Base-by-base conservation (phyloP, 495 filamentous ascomycete species). In the Penicillium argentinense region DNA sequence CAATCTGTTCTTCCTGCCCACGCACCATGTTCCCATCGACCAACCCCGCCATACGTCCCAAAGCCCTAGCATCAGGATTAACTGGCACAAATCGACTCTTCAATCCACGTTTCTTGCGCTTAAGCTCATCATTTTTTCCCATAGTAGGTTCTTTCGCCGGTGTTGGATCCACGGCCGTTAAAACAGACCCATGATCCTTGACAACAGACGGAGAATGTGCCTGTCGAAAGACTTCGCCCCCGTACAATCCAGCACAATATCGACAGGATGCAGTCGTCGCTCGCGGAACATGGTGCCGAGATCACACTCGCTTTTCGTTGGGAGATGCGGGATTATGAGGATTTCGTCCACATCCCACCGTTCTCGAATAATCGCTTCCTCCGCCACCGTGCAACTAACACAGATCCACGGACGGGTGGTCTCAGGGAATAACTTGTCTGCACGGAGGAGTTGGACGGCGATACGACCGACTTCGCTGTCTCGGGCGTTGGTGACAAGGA, bases 191-290 rank as follows among this genome's bases (percentile, higher is more conserved):
- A n/a, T 53, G 39, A 18, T 69, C 57, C 30, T 61, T 67, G 3
- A 72, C 59, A 5, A 73, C 63, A 29, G 44, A 40, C 0, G 57
- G 49, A 1, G 57, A 64, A 56, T 73, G 68, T 9, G 60, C 57
- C 22, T 66, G 56, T 7, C 49, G 54, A 51, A 69, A 67, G 25
- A 66, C 60, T 16, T 60, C 51, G 1, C 56, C 53, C 68, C 68
- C 1, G 56, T 51, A 32, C 69, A 73, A 26, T 75, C 71, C 17
- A 75, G 52, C 7, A 72, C 68, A 16, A 73, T 46, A 46, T 75
- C 68, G 12, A 73, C 68, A 4, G 69, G 65, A 0, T 49, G 47
- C 61, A 62, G 71, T 12, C 53, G 44, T 9, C 58, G 59, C 8
- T 37, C n/a, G 16, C 62, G 62, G 51, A 74, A 74, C 24, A 54